Evolutionary conservation across 148 eudicot genomes (phyloP).

Genomic region (Vaccinium corymbosum): DNA sequence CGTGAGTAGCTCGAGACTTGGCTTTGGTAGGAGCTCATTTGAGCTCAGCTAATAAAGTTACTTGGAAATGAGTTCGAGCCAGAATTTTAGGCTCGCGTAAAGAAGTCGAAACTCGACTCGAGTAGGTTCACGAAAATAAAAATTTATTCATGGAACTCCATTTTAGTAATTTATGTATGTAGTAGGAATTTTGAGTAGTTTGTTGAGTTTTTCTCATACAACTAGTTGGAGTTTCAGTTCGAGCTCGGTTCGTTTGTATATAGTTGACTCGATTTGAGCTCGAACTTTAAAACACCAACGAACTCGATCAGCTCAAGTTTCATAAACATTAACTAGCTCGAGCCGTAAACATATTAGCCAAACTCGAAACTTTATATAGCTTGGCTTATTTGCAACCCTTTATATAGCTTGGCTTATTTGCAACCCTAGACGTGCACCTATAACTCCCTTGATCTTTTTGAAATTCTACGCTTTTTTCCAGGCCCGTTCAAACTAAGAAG

Average conservation of each 20-base stretch:
- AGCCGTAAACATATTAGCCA: neutral
- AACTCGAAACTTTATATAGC: neutral
- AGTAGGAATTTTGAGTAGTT: neutral
- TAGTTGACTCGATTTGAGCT: neutral
- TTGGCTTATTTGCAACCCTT: neutral
- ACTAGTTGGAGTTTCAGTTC: neutral
- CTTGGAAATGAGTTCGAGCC: neutral
- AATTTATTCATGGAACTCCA: too few species aligned
- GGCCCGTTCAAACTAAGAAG: too few species aligned
- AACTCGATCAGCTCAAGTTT: neutral
- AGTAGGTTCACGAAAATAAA: neutral
- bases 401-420: neutral
- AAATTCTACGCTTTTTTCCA: too few species aligned
- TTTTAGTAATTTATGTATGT: neutral
- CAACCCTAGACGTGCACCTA: neutral
- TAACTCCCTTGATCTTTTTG: neutral
- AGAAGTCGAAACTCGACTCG: neutral
- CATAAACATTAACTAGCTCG: neutral
- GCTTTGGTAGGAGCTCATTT: neutral
- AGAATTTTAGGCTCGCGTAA: neutral
- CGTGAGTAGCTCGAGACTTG: neutral
- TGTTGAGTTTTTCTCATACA: neutral
- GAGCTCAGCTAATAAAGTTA: neutral
- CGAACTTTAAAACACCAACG: neutral
- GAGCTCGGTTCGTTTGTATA: neutral